Evolutionary conservation across 176 grass and related monocot genomes (phyloP).

Genomic region (Ampelocalamus luodianensis): DNA sequence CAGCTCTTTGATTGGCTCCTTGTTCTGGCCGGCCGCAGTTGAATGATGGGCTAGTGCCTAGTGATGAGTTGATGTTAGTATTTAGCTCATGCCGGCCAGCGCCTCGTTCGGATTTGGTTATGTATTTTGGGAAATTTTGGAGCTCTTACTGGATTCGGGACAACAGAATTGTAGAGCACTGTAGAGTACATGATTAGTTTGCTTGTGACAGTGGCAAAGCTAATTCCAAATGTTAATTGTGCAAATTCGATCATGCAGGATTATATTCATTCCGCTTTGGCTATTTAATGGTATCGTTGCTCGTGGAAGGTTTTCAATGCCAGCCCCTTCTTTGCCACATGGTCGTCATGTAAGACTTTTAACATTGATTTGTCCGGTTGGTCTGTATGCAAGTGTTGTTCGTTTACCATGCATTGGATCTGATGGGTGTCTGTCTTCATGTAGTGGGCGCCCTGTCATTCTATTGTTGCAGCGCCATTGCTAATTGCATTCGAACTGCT

Average conservation of each 20-base stretch:
- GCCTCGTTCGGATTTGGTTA: not conserved
- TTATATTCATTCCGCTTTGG: slow-evolving; percentile 91
- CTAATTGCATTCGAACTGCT: slow-evolving; percentile 89
- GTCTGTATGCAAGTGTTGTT: slow-evolving; percentile 4
- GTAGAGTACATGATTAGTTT: not conserved
- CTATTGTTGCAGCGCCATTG: slow-evolving; percentile 75
- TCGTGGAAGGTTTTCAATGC: slow-evolving; percentile 92
- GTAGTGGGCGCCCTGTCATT: slow-evolving; percentile 97
- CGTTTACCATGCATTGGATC: not conserved
- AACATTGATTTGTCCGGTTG: not conserved
- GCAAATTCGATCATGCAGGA: slow-evolving; percentile 48
- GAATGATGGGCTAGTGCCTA: not conserved
- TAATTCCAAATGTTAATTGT: slow-evolving; percentile 26
- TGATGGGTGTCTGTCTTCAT: slow-evolving; percentile 29
- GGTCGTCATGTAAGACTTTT: slow-evolving; percentile 75
- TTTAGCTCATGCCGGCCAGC: not conserved
- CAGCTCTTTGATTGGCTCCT: not conserved
- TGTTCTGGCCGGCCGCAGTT: not conserved
- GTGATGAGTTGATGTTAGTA: not conserved
- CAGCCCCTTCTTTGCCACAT: slow-evolving; percentile 91
- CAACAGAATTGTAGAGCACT: not conserved
- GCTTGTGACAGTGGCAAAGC: not conserved
- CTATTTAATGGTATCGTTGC: slow-evolving; percentile 85
- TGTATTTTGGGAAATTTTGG: not conserved
- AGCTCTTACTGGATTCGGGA: not conserved